phyloP scores from a whole-genome alignment of 2,329 filamentous ascomycete genomes.

The Zelopaecilomyces penicillatus region DNA sequence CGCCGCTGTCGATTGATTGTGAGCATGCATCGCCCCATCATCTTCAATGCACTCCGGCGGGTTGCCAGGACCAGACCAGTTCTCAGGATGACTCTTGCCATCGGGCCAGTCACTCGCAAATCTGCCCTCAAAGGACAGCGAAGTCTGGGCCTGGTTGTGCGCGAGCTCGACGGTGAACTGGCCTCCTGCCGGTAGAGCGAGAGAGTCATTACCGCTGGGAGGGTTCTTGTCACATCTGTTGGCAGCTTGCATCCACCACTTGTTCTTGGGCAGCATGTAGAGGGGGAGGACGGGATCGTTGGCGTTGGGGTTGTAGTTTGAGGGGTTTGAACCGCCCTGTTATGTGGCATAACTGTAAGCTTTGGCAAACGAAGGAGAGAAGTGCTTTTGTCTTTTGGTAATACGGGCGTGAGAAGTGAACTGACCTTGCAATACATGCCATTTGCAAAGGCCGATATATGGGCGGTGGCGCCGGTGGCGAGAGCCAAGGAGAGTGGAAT shows the following conservation, averaged over 20 bases:
- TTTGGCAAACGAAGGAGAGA: background rate
- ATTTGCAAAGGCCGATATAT: conserved; percentile 13
- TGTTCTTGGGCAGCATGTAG: conserved; percentile 28
- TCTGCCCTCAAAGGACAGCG: conserved; percentile 30
- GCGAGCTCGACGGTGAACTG: conserved; percentile 37
- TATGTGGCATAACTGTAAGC: background rate
- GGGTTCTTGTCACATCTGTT: conserved; percentile 32
- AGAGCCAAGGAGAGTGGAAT: conserved; percentile 8
- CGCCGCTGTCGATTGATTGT: conserved; percentile 30
- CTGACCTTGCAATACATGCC: conserved; percentile 15
- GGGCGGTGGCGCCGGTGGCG: conserved; percentile 10
- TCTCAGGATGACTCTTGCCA: conserved; percentile 31
- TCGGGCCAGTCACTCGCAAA: conserved; percentile 34
- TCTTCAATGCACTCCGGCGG: conserved; percentile 22
- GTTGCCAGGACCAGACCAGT: conserved; percentile 28
- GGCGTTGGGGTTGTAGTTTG: conserved; percentile 29
- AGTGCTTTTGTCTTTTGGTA: too few species aligned
- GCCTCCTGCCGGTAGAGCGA: conserved; percentile 38
- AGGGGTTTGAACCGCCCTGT: conserved; percentile 15
- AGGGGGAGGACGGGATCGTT: conserved; percentile 34
- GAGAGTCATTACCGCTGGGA: conserved; percentile 12
- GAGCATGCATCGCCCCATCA: conserved; percentile 35
- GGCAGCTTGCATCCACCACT: conserved; percentile 41
- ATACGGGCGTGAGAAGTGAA: background rate
- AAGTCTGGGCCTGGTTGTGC: conserved; percentile 37